phyloP scores from a whole-genome alignment of 768 basidiomycete species.

The Mycena crocata region DNA sequence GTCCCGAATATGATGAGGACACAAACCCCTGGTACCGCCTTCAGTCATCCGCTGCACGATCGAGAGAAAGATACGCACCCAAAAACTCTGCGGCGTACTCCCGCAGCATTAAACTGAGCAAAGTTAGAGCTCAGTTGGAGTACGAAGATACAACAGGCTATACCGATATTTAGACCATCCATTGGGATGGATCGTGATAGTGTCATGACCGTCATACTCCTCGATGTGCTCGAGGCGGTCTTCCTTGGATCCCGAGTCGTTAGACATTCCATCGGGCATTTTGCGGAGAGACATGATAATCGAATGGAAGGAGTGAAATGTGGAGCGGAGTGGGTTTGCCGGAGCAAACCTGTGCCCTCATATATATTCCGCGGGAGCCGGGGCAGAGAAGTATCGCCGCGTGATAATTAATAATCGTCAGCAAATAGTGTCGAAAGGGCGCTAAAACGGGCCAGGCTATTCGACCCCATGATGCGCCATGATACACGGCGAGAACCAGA shows the following conservation, averaged over 20 bases:
- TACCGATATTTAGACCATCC: conserved; percentile 69
- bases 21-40: conserved; percentile 49
- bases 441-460: background rate
- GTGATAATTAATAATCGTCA: conserved; percentile 12
- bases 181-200: conserved; percentile 57
- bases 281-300: conserved; percentile 24
- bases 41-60: background rate
- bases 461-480: conserved; percentile 10
- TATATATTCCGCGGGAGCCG: conserved; percentile 19
- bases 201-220: conserved; percentile 44
- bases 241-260: conserved; percentile 20
- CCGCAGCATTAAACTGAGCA: conserved; percentile 56
- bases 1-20: conserved; percentile 70
- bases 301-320: background rate
- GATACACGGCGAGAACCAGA: background rate
- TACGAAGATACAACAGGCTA: conserved; percentile 21
- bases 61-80: conserved; percentile 34
- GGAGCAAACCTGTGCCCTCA: background rate
- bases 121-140: background rate
- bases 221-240: conserved; percentile 26
- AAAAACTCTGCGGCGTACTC: conserved; percentile 76
- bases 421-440: conserved; percentile 13
- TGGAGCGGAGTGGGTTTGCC: background rate
- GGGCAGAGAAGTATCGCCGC: conserved; percentile 1
- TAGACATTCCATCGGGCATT: conserved; percentile 17